phyloP scores from a whole-genome alignment of 1,139 yeast genomes.

The Hansenula sp. region DNA sequence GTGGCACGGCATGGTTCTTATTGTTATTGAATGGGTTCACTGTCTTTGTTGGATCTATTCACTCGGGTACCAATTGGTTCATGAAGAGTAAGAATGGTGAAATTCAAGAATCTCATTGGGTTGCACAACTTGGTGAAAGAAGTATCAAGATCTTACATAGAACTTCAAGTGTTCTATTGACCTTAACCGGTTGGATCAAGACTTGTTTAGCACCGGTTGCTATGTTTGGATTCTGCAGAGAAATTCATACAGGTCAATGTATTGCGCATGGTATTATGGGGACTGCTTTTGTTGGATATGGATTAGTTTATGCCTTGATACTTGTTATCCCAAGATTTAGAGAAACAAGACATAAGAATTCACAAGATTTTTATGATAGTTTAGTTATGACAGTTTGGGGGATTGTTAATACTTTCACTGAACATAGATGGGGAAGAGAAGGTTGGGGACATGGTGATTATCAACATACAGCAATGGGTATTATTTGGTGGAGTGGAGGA shows the following conservation, averaged over 20 bases:
- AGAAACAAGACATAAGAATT: conserved; percentile 40
- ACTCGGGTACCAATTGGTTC: conserved; percentile 49
- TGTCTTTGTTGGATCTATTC: conserved; percentile 49
- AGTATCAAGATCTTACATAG: conserved; percentile 38
- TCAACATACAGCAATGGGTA: conserved; percentile 95
- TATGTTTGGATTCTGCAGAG: conserved; percentile 78
- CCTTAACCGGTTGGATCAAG: conserved; percentile 61
- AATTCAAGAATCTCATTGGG: conserved; percentile 20
- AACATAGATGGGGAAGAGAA: conserved; percentile 89
- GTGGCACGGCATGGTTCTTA: conserved; percentile 64
- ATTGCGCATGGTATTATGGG: conserved; percentile 98
- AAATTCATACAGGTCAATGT: conserved; percentile 82
- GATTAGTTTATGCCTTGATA: conserved; percentile 63
- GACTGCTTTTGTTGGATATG: conserved; percentile 75
- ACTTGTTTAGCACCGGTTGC: conserved; percentile 81
- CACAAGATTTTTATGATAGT: conserved; percentile 88
- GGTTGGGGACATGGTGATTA: conserved; percentile 88
- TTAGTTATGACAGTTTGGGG: conserved; percentile 85
- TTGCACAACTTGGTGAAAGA: conserved; percentile 28
- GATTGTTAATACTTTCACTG: conserved; percentile 88
- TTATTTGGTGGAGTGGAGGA: conserved; percentile 96
- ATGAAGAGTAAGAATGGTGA: conserved; percentile 27
- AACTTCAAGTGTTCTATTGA: conserved; percentile 40
- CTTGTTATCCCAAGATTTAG: conserved; percentile 69
- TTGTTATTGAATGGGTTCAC: conserved; percentile 41